Base-by-base conservation (phyloP, 164 flowering plant species). In the Liquidambar formosana region DNA sequence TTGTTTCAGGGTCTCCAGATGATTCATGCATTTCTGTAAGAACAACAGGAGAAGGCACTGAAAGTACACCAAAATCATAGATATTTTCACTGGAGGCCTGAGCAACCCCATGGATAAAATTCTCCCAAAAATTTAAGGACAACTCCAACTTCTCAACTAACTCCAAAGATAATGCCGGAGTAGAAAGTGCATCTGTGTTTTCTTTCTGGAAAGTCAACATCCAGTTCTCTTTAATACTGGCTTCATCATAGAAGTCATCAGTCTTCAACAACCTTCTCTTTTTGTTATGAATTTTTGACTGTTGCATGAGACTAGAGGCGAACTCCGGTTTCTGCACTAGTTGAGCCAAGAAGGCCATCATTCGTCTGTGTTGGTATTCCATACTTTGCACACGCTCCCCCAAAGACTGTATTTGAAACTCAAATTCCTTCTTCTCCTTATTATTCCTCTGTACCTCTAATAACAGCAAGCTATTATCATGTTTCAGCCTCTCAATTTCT, bases 401-500 rank as follows among this genome's bases (percentile, higher is more conserved):
- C 53, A 90, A 52, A 33, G 77, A 67, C 60, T 69, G 73, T 61
- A 77, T 68, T 67, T 79, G 77, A 57, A 54, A 27, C 64, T 82
- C 87, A 78, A 81, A 74, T 41, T 67, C 85, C 21, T 73, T 79
- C 51, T 66, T 79, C 63, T 87, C 90, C 44, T 81, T 75, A 33
- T 78, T 69, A 61, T 79, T 75, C 46, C 64, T 76, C 69, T 85
- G 85, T 23, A 85, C 65, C 79, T 87, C 85, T 41, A 63, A 56
- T 28, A 77, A 63, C 69, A 92, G 89, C 53, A 54, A 11, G 46
- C 51, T 62, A 54, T 85, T 88, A 8, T 90, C 96, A 10, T 75
- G 83, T 52, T 79, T 85, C 70, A 92, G 80, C 73, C 72, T 80
- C 66, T 81, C 79, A 25, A 90, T 86, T 74, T 85, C 86, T 33